Conservation (phyloP, 1,284 basidiomycete genomes). For the Malassezia cuniculi region DNA sequence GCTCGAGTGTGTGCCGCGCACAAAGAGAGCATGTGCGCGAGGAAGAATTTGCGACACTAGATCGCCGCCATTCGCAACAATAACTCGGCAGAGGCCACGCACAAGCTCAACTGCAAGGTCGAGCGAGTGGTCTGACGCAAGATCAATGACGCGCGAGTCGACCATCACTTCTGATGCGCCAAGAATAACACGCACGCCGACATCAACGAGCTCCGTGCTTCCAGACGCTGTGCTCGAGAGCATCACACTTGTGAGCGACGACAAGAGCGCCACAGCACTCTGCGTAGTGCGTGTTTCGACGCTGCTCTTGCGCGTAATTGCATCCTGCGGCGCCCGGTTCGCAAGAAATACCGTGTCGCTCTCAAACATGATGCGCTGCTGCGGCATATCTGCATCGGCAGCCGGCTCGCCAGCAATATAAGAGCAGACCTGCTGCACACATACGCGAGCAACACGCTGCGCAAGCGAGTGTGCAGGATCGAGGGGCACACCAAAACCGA, state of each 20-base stretch:
- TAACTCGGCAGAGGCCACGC: neutral
- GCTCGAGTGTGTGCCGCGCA: neutral
- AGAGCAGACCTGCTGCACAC: constrained; percentile 8
- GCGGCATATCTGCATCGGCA: constrained; percentile 1
- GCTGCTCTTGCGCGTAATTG: constrained; percentile 11
- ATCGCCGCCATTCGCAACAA: neutral
- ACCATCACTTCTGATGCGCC: constrained; percentile 20
- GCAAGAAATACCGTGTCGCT: constrained; percentile 20
- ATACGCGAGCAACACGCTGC: constrained; percentile 20
- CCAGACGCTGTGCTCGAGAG: constrained; percentile 14
- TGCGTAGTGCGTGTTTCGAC: constrained; percentile 15
- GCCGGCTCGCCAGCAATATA: neutral
- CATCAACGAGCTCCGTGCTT: constrained; percentile 20
- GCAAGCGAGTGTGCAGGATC: constrained; percentile 21
- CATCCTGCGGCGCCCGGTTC: constrained; percentile 15
- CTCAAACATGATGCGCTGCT: constrained; percentile 16
- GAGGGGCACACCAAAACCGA: constrained; percentile 16
- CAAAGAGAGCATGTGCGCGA: constrained; percentile 1
- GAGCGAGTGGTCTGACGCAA: neutral
- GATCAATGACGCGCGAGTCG: constrained; percentile 8
- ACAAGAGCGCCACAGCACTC: constrained; percentile 14
- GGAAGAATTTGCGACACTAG: constrained; percentile 3
- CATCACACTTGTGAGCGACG: constrained; percentile 16
- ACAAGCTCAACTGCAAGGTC: no score
- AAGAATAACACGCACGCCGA: constrained; percentile 13